Evolutionary conservation across 1,284 basidiomycete genomes (phyloP), one percentile per base, ranked within the genome.

Genomic region (Malassezia psittaci): DNA sequence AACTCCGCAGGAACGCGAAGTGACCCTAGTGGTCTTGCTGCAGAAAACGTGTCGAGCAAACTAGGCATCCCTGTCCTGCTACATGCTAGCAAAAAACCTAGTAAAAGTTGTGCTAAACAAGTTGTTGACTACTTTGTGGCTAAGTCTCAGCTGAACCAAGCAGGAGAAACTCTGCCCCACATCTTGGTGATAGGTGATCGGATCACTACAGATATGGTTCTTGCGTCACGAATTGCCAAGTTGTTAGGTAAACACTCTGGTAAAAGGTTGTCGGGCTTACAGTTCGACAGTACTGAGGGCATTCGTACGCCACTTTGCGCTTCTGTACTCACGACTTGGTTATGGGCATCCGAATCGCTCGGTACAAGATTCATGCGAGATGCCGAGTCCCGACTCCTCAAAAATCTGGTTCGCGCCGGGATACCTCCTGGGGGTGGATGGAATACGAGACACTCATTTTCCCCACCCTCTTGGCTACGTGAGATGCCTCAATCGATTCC

Each of bases 1-100:
- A 96, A 96, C 75, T 90, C 90, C 21, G 89, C 89, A 1, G 93
- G 93, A 1, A 86, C 87, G 15, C 77, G 76, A 40, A 79, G 83
- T 50, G 93, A 96, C 72, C 81, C 85, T 83, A 36, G 83, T 82
- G 35, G 83, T 88, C 46, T 87, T 87, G 77, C 90, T 86, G 86
- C 89, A 7, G 90, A 94, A 77, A 84, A 85, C 7, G 86, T 96
- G 15, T 81, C 85, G 1, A 74, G 85, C 51, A 80, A 85, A 56
- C 83, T 96, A 4, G 79, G 81, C 35, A 86, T 83, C 0, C 88
- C 90, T 0, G 88, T 96, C 15, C 81, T 96, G 32, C 80, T 82
- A 11, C 93, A 96, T 74, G 65, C 76, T 7, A 77, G 80, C 2
- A 80, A 85, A 63, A 93, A 93, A 76, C 90, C 90, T 0, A 81